phyloP scores from a whole-genome alignment of 371 early-diverging fungal genomes.

The Blakeslea trispora region DNA sequence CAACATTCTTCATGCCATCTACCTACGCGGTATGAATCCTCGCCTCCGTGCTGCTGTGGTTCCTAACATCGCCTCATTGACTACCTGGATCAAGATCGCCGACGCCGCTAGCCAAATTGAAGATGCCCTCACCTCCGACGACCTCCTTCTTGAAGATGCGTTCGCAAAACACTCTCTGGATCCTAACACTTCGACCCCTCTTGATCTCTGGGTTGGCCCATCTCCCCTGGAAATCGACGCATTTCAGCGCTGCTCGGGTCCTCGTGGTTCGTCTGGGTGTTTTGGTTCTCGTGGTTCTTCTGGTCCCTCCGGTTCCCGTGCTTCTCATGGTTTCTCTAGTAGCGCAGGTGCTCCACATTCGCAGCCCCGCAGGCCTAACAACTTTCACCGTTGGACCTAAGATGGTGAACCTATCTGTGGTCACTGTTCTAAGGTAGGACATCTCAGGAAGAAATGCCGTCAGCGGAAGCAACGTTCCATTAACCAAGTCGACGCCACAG shows the following conservation, averaged over 20 bases:
- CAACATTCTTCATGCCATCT: background rate
- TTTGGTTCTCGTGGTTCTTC: too few relatives aligned
- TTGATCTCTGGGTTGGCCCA: background rate
- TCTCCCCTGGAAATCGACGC: slow-evolving; percentile 6
- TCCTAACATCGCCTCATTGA: background rate
- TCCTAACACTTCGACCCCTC: background rate
- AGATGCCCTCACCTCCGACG: slow-evolving; percentile 2
- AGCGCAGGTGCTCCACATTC: background rate
- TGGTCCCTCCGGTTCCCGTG: too few relatives aligned
- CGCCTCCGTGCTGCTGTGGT: background rate
- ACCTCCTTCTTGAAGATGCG: slow-evolving; percentile 1
- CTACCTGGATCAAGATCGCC: background rate
- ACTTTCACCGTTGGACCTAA: slow-evolving; percentile 2
- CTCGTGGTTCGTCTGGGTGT: background rate
- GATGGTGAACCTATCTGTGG: slow-evolving; percentile 9
- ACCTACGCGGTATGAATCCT: background rate
- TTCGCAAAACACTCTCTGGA: slow-evolving; percentile 2
- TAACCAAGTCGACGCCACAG: too few relatives aligned
- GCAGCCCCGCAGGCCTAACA: background rate
- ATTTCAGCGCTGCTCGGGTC: too few relatives aligned
- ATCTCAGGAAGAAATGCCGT: slow-evolving; percentile 11
- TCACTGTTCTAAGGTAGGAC: slow-evolving; percentile 2
- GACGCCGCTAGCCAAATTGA: slow-evolving; percentile 1
- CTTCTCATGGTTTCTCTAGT: background rate
- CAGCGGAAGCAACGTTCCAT: background rate